phyloP scores from a whole-genome alignment of 306 rosid species.

The Sicyos edulis region DNA sequence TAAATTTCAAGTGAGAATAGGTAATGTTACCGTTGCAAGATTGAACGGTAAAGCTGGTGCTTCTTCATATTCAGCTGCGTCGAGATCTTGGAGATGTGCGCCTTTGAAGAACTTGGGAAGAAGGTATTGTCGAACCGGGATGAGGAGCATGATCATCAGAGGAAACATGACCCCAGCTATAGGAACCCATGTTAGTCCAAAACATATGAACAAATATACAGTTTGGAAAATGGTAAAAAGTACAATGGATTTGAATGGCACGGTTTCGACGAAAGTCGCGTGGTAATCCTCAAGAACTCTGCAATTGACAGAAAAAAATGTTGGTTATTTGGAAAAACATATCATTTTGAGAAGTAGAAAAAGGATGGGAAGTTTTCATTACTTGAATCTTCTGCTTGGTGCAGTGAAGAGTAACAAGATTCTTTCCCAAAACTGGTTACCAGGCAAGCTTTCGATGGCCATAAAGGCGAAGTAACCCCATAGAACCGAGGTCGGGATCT shows the following conservation, averaged over 20 bases:
- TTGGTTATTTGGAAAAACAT: constrained; percentile 8
- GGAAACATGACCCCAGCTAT: constrained; percentile 95
- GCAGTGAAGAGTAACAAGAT: constrained; percentile 86
- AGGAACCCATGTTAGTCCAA: constrained; percentile 97
- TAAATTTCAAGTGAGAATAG: neutral
- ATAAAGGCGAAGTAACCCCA: constrained; percentile 99
- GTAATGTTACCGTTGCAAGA: constrained; percentile 54
- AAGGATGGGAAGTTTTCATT: constrained; percentile 10
- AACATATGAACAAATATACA: constrained; percentile 63
- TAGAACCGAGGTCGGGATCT: constrained; percentile 95
- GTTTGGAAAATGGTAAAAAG: constrained; percentile 77
- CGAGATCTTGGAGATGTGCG: constrained; percentile 88
- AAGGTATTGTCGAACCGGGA: constrained; percentile 78
- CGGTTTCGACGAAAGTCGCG: constrained; percentile 90
- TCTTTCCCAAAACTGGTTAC: constrained; percentile 98
- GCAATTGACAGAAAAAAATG: constrained; percentile 22
- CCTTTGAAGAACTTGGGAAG: constrained; percentile 91
- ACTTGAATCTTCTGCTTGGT: constrained; percentile 87
- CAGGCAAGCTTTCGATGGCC: constrained; percentile 98
- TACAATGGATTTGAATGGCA: constrained; percentile 81
- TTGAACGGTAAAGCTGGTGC: constrained; percentile 69
- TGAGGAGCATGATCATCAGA: constrained; percentile 88
- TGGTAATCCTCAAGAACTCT: constrained; percentile 97
- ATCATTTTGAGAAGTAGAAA: neutral
- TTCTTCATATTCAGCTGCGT: constrained; percentile 91